Evolutionary conservation across 257 asterid species (phyloP), one percentile per base, ranked within the genome.

Genomic region (Cynanchum wilfordii): DNA sequence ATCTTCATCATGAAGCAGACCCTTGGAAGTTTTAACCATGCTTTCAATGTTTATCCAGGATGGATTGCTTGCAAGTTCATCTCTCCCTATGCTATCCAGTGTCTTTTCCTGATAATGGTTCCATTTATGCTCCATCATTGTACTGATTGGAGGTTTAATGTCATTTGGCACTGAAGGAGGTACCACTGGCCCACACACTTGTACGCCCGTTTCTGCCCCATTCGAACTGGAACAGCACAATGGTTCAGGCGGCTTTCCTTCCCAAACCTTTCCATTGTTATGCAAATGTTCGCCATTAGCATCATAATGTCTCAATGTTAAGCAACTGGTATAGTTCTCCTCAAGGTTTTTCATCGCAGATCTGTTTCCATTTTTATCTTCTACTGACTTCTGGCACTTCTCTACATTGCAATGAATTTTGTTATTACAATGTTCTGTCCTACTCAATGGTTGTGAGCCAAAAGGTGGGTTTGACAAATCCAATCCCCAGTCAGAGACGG

Each of bases 1-100:
- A 71, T 63, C 63, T 66, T 82, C 82, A 86, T 75, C 84, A 68
- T 3, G 67, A 74, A 81, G 63, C 68, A 70, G 72, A 17, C 62
- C 76, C 67, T 68, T 77, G 78, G 84, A 76, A 68, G 67, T 72
- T 70, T 74, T 75, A 76, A 79, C 63, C 58, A 68, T 77, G 65
- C 77, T 82, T 11, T 77, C 75, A 59, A 78, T 77, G 73, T 81
- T 81, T 50, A 79, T 80, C 82, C 66, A 71, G 63, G 80, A 70
- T 42, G 79, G 70, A 66, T 70, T 63, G 76, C 76, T 74, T 71
- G 68, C 80, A 38, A 69, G 79, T 63, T 75, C 76, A 50, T 58
- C 82, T 74, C 71, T 76, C 66, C 62, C 40, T 50, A 68, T 64
- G 50, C 73, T 80, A 66, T 73, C 27, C 72, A 77, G 72, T 58